Conservation (phyloP, 202 grass and related monocot species). For the Tripidium arundinaceum region DNA sequence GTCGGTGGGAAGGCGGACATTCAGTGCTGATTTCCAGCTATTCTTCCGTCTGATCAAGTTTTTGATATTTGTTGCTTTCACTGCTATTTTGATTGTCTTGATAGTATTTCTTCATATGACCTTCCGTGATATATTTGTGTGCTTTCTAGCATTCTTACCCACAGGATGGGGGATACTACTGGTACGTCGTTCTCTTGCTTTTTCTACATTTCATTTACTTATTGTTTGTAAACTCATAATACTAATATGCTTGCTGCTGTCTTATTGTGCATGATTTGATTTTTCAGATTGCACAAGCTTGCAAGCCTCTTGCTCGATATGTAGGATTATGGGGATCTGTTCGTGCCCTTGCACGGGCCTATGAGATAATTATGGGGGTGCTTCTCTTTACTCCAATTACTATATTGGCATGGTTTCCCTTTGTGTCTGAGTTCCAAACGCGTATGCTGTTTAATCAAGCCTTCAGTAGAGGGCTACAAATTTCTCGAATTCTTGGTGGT, state of each 20-base stretch:
- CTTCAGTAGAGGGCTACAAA: conserved; percentile 85
- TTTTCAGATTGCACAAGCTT: conserved; percentile 81
- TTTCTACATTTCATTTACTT: conserved; percentile 19
- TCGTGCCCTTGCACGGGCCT: conserved; percentile 73
- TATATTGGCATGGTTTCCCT: conserved; percentile 85
- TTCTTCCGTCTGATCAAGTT: conserved; percentile 95
- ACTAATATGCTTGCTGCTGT: neutral
- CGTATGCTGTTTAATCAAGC: conserved; percentile 96
- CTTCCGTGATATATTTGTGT: conserved; percentile 66
- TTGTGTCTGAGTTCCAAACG: conserved; percentile 86
- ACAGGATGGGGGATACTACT: conserved; percentile 88
- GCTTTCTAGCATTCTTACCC: conserved; percentile 75
- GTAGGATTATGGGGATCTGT: conserved; percentile 75
- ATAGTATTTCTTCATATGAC: conserved; percentile 76
- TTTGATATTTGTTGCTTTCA: conserved; percentile 69
- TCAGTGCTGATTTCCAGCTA: conserved; percentile 77
- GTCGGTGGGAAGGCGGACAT: conserved; percentile 71
- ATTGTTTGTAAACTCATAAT: neutral
- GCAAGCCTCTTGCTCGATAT: conserved; percentile 38
- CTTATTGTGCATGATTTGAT: conserved; percentile 3
- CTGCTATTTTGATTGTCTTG: conserved; percentile 56
- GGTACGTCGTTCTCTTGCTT: conserved; percentile 39
- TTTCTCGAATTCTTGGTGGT: conserved; percentile 85
- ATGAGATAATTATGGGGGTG: conserved; percentile 79
- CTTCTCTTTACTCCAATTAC: conserved; percentile 71